These are phyloP conservation scores for Smittium culicis DNA, from an alignment of 371 early-diverging fungal genomes.

Conservation along the genomic window DNA sequence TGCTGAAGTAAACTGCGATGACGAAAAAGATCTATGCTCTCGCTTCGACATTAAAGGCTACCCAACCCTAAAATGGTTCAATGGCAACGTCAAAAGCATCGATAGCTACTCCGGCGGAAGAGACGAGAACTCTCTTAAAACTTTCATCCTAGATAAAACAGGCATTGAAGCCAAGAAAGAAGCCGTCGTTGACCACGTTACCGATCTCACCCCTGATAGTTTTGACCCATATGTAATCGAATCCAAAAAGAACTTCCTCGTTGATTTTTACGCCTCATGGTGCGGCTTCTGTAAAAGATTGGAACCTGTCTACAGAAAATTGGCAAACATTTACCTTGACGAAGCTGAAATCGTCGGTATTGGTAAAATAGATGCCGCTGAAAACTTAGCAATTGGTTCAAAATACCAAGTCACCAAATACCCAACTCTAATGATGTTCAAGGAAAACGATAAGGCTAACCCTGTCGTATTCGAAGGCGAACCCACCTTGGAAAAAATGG, in stretches of 20 bases:
- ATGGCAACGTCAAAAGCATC: conserved; percentile 39
- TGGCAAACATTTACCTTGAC: conserved; percentile 44
- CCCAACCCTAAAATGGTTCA: conserved; percentile 83
- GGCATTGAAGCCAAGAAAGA: conserved; percentile 25
- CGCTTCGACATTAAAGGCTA: conserved; percentile 78
- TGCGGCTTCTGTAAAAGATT: conserved; percentile 77
- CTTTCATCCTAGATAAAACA: conserved; percentile 64
- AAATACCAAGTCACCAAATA: conserved; percentile 58
- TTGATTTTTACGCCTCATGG: conserved; percentile 76
- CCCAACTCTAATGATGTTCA: conserved; percentile 83
- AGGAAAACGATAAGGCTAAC: conserved; percentile 43
- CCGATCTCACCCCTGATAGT: conserved; percentile 43
- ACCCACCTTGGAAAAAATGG: conserved; percentile 65
- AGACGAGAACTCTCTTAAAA: conserved; percentile 51
- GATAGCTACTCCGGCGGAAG: conserved; percentile 72
- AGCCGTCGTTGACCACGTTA: background rate
- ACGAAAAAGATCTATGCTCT: conserved; percentile 29
- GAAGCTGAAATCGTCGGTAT: conserved; percentile 42
- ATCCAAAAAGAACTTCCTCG: conserved; percentile 48
- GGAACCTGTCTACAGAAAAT: conserved; percentile 69
- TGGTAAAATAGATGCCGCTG: conserved; percentile 77
- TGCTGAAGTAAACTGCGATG: conserved; percentile 10
- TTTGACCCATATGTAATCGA: conserved; percentile 51
- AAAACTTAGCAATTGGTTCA: conserved; percentile 33
- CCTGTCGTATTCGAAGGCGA: conserved; percentile 61